Base-by-base conservation (phyloP, 2,329 filamentous ascomycete genomes). In the Aspergillus nomiae region DNA sequence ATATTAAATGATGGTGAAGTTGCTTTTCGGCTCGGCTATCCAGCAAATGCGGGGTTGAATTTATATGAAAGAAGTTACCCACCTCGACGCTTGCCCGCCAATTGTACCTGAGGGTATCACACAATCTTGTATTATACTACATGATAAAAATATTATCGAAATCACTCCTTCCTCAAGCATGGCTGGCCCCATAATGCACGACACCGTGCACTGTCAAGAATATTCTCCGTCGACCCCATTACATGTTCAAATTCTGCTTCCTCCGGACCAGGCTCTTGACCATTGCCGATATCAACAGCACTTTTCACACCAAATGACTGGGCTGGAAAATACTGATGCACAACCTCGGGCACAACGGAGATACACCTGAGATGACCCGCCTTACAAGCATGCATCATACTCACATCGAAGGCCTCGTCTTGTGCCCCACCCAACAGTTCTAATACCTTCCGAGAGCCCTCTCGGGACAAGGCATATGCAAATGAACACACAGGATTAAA, bases 391-490 rank as follows among this genome's bases (percentile, higher is more conserved):
- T 70, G 64, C 61, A 74, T 72, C 43, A 80, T 63, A 12, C 69
- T 67, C 28, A 79, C 70, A 53, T 80, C 77, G 60, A 76, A 80
- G 4, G 76, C 76, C 48, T 77, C 72, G 24, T 70, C 71, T 26
- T 67, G 69, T 2, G 70, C 74, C 16, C 66, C 67, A 1, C 71
- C 69, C 1, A 72, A 65, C 24, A 70, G 68, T 3, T 67, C 58
- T 9, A 80, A 61, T 3, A 80, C 65, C 21, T 76, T 77, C 61
- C 65, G 65, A 4, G 77, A 78, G 8, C 77, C 75, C 79, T 77
- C 77, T 84, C 69, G 68, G 1, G 72, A 72, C 32, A 80, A 57
- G 1, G 73, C 77, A 53, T 79, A 78, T 5, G 74, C 72, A 58
- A 77, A 76, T 1, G 73, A 71, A 63, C 77, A 79, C 21, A 77